Evolutionary conservation across 1,139 yeast genomes (phyloP).

Genomic region (Saccharomyces hybrid): DNA sequence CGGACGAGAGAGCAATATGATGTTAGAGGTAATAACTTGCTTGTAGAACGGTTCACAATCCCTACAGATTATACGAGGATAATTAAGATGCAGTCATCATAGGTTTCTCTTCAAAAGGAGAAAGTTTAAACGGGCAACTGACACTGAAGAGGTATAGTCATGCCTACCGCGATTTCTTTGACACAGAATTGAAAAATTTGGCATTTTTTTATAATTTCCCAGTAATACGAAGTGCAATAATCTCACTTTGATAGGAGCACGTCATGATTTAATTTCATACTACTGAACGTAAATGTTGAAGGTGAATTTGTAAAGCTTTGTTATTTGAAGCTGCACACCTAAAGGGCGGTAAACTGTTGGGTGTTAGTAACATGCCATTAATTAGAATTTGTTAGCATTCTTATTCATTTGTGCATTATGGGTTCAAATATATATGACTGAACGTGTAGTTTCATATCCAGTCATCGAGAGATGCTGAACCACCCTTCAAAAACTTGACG

Average conservation of each 20-base stretch:
- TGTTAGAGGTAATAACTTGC: slow-evolving; percentile 49
- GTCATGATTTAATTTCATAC: background rate
- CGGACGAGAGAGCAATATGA: slow-evolving; percentile 52
- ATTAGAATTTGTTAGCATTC: background rate
- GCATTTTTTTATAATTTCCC: background rate
- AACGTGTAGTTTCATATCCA: background rate
- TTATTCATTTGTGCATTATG: background rate
- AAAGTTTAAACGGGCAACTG: background rate
- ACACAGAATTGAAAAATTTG: background rate
- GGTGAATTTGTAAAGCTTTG: background rate
- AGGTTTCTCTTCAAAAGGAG: background rate
- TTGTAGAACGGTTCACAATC: slow-evolving; percentile 20
- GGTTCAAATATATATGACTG: background rate
- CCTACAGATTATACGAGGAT: slow-evolving; percentile 31
- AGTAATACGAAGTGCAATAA: background rate
- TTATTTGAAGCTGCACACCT: background rate
- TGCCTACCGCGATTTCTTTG: background rate
- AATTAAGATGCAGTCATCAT: slow-evolving; percentile 15
- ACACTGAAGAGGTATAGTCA: background rate
- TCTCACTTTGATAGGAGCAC: background rate
- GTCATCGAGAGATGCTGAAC: background rate
- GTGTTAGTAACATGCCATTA: background rate
- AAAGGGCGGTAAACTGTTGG: background rate
- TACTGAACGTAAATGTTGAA: background rate
- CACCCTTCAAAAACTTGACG: background rate